phyloP scores from a whole-genome alignment of 2,329 filamentous ascomycete genomes.

The Beauveria asiatica region DNA sequence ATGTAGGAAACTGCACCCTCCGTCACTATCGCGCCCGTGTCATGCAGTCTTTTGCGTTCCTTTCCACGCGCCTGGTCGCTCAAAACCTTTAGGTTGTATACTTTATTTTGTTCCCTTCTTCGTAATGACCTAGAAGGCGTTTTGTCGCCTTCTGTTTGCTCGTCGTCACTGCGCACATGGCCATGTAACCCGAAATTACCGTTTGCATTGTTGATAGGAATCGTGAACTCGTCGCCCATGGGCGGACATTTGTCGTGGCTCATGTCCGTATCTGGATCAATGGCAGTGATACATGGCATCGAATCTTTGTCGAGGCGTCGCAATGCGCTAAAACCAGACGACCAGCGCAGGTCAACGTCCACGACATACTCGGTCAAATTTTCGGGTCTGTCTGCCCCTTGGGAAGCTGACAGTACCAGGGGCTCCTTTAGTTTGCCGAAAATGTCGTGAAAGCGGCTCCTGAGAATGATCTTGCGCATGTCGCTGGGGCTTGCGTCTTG shows the following conservation, averaged over 20 bases:
- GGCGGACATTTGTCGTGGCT: constrained; percentile 18
- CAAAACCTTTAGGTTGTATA: constrained; percentile 52
- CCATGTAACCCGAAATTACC: constrained; percentile 14
- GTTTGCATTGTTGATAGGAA: constrained; percentile 4
- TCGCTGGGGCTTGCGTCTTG: constrained; percentile 11
- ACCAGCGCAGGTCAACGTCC: constrained; percentile 41
- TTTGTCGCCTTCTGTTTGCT: constrained; percentile 36
- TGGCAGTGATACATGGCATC: constrained; percentile 35
- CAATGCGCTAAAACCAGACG: constrained; percentile 29
- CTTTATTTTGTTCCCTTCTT: constrained; percentile 37
- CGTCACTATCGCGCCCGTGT: constrained; percentile 20
- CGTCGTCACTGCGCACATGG: constrained; percentile 33
- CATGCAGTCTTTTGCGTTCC: constrained; percentile 33
- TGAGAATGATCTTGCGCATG: constrained; percentile 29
- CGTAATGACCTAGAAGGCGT: constrained; percentile 46
- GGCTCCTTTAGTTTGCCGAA: constrained; percentile 33
- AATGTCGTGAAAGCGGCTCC: constrained; percentile 32
- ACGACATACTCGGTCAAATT: constrained; percentile 36
- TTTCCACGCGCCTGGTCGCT: constrained; percentile 50
- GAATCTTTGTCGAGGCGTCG: constrained; percentile 31
- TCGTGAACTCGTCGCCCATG: constrained; percentile 13
- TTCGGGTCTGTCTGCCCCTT: constrained; percentile 17
- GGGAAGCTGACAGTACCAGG: constrained; percentile 20
- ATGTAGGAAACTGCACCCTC: constrained; percentile 39
- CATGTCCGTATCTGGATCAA: constrained; percentile 27